A percentile compares a stretch with the other conserved stretches of the same genome.
Evolutionary conservation across 305 asterid species (phyloP).

Genomic region (Ajuga reptans): DNA sequence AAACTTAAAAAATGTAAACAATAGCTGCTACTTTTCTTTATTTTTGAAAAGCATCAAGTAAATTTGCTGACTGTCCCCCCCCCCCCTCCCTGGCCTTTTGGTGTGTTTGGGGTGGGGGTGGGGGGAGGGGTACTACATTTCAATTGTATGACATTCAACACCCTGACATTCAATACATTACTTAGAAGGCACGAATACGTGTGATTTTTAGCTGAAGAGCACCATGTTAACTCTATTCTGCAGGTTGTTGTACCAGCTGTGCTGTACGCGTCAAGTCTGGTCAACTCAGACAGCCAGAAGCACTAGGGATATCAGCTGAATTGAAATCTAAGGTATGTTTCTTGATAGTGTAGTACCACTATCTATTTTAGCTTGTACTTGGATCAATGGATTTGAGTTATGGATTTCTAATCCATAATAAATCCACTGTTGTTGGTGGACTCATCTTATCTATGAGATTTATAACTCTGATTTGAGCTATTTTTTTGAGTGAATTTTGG

Average conservation of each 20-base stretch:
- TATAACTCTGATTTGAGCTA: too few relatives aligned
- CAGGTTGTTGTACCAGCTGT: slow-evolving; percentile 96
- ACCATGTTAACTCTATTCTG: slow-evolving; percentile 15
- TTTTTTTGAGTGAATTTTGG: too few relatives aligned
- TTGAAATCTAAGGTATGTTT: slow-evolving; percentile 55
- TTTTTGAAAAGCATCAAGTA: too few relatives aligned
- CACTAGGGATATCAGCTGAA: slow-evolving; percentile 89
- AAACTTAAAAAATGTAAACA: not conserved
- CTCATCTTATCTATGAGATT: not conserved
- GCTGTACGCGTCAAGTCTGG: slow-evolving; percentile 95
- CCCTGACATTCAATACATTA: not conserved
- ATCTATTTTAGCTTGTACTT: not conserved
- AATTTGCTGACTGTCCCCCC: too few relatives aligned
- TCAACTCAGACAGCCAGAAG: slow-evolving; percentile 86
- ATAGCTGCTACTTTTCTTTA: too few relatives aligned
- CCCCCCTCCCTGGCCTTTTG: too few relatives aligned
- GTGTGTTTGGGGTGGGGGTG: too few relatives aligned
- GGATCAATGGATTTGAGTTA: not conserved
- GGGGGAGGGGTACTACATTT: too few relatives aligned
- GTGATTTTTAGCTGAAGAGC: not conserved
- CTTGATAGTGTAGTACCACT: not conserved
- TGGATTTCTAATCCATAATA: not conserved
- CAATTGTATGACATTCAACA: not conserved
- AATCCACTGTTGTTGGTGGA: not conserved
- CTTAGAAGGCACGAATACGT: not conserved